Percentiles rank a stretch among this genome's conserved stretches.
These are phyloP conservation scores for Atkinsonella texensis DNA, from an alignment of 2,329 filamentous ascomycete genomes.

Conservation along the genomic window DNA sequence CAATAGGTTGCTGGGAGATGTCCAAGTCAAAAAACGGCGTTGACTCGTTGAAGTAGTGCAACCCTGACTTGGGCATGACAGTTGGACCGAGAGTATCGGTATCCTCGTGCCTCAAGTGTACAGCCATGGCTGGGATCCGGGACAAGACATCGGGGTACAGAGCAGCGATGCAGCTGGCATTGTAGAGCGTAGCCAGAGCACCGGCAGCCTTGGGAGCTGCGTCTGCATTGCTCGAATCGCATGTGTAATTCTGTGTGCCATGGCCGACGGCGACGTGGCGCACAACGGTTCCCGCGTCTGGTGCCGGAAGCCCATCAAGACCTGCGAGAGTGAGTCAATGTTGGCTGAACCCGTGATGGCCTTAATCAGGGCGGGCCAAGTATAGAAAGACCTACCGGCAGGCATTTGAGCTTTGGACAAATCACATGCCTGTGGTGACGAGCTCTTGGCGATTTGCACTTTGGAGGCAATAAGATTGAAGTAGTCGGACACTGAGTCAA, in stretches of 20 bases:
- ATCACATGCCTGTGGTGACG: slow-evolving; percentile 37
- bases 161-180: slow-evolving; percentile 68
- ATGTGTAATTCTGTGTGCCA: slow-evolving; percentile 92
- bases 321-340: slow-evolving; percentile 21
- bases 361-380: neutral
- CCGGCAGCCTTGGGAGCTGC: slow-evolving; percentile 54
- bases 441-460: slow-evolving; percentile 34
- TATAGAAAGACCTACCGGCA: slow-evolving; percentile 20
- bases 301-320: slow-evolving; percentile 47
- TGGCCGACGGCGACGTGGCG: slow-evolving; percentile 76
- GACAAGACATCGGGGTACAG: slow-evolving; percentile 54
- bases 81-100: slow-evolving; percentile 37
- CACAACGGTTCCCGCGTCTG: slow-evolving; percentile 48
- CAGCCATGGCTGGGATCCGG: slow-evolving; percentile 52
- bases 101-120: slow-evolving; percentile 49
- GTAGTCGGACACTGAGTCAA: slow-evolving; percentile 43
- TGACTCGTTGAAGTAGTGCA: slow-evolving; percentile 68
- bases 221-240: slow-evolving; percentile 47
- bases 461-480: slow-evolving; percentile 48
- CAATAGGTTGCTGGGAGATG: slow-evolving; percentile 39
- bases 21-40: slow-evolving; percentile 75
- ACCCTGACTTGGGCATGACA: slow-evolving; percentile 54
- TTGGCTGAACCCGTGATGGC: neutral
- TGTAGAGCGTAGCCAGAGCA: slow-evolving; percentile 76
- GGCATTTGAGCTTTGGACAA: slow-evolving; percentile 40